phyloP scores from a whole-genome alignment of 768 basidiomycete genomes.

The Xerocomellus intermedius region DNA sequence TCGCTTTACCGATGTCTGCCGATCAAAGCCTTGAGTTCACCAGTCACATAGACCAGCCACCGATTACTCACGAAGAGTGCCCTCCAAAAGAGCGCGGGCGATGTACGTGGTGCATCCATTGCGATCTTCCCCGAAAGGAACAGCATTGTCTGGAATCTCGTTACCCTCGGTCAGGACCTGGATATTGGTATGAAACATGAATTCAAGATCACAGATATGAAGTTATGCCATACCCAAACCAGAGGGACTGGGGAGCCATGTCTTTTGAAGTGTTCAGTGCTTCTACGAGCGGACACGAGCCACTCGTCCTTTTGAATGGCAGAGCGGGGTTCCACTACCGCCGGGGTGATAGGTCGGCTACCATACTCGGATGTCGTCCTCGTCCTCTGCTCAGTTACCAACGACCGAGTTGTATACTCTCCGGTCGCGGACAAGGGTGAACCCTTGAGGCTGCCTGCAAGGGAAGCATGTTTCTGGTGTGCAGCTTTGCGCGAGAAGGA shows the following conservation, averaged over 20 bases:
- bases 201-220: background rate
- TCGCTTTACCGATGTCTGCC: slow-evolving; percentile 36
- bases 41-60: background rate
- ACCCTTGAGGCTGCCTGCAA: background rate
- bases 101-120: slow-evolving; percentile 28
- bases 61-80: slow-evolving; percentile 26
- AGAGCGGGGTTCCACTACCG: slow-evolving; percentile 8
- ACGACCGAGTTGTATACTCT: slow-evolving; percentile 4
- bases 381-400: slow-evolving; percentile 8
- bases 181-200: background rate
- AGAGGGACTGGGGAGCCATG: slow-evolving; percentile 31
- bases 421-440: slow-evolving; percentile 15
- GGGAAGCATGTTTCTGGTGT: slow-evolving; percentile 7
- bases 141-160: slow-evolving; percentile 34
- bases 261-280: slow-evolving; percentile 28
- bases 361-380: slow-evolving; percentile 21
- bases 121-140: slow-evolving; percentile 34
- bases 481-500: slow-evolving; percentile 15
- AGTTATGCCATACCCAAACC: slow-evolving; percentile 27
- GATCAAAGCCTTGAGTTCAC: background rate
- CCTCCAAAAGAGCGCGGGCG: slow-evolving; percentile 33
- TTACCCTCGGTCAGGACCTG: slow-evolving; percentile 32
- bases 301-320: slow-evolving; percentile 28
- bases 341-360: slow-evolving; percentile 17
- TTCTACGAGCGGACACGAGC: slow-evolving; percentile 29